Evolutionary conservation across 108 stramenopile species (phyloP), one percentile per base, ranked within the genome.

Genomic region (Phaeodactylum tricornutum): DNA sequence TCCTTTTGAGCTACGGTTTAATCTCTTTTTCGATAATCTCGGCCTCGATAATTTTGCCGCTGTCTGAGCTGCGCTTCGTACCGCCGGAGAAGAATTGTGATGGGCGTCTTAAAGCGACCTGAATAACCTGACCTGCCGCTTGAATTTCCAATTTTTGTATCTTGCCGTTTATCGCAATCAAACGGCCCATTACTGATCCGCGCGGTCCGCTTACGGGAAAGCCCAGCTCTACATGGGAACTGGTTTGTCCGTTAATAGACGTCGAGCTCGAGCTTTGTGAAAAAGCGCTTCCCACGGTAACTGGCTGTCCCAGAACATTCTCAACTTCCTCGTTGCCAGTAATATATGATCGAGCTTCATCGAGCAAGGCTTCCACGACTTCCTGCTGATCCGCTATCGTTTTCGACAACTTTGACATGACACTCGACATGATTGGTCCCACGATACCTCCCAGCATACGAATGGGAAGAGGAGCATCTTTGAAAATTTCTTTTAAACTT

Each of bases 401-500:
- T 30, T 89, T 72, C 2, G 75, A 77, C 40, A 78, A 29, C 4
- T 32, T 55, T 6, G 69, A 64, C 14, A 70, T 49, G n/a, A 67
- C 46, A 25, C 47, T 54, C 29, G 53, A 54, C 29, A 88, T 20
- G 20, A 89, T 7, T 2, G 79, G 79, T 30, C 71, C 63, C 6
- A 81, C 53, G 60, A 79, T 62, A 15, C 60, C 53, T 9, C 82
- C 87, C 41, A 82, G 46, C 52, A 82, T 62, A 9, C 83, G 76
- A 29, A 89, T 39, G 11, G 71, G 66, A 19, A 84, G 54, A 20
- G 87, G 87, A 27, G 79, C 61, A 63, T 79, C 87, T 47, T 73
- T 72, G 0, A 89, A 53, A 35, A 80, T 49, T 38, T 64, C 50
- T 23, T 67, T 41, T 3, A 85, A 30, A 14, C 72, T 69, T 12